Evolutionary conservation across 2,329 filamentous ascomycete genomes (phyloP), one percentile per base, ranked within the genome.

Genomic region (Sporothrix humicola): DNA sequence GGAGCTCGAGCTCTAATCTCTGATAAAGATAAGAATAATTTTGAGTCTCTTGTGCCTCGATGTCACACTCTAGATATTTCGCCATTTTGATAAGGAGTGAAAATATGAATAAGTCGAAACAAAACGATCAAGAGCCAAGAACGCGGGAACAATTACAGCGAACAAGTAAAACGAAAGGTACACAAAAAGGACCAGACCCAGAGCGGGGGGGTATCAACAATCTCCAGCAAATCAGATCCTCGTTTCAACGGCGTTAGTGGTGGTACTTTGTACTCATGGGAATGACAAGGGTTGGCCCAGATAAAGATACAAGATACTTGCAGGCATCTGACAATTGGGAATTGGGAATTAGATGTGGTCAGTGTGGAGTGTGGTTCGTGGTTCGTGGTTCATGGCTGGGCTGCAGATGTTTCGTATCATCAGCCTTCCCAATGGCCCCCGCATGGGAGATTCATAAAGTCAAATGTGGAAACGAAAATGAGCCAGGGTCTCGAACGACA

Each of bases 181-280:
- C 15, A 9, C 42, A 66, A 26, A 48, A 66, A 9, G 13, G 42
- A 37, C 59, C 20, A 65, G 61, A 26, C n/a, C 17, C 20, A 66
- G 42, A 44, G 56, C 26, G 61, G 61, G 42, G 42, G 61, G 59
- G 61, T 23, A 46, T 48, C 65, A 69, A 54, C 26, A 69, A 74
- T 74, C 73, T 74, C 73, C 63, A 37, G 70, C 70, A 72, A 74
- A 74, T 74, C 69, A 74, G 26, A 48, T 31, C 6, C 37, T n/a
- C 10, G 17, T 5, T 9, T 4, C 12, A 3, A 1, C 42, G 5
- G 61, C 48, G 59, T 46, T 46, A 65, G 59, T 46, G 37, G 59
- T 68, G 23, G 13, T 68, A 52, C 65, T 52, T 68, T 68, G 46
- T 68, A 68, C 65, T 68, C 46, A 31, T 10, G 15, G 46, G 12